A percentile compares a stretch with the other conserved stretches of the same genome.
phyloP scores from a whole-genome alignment of 768 basidiomycete genomes.

The Tremella yokohamensis region DNA sequence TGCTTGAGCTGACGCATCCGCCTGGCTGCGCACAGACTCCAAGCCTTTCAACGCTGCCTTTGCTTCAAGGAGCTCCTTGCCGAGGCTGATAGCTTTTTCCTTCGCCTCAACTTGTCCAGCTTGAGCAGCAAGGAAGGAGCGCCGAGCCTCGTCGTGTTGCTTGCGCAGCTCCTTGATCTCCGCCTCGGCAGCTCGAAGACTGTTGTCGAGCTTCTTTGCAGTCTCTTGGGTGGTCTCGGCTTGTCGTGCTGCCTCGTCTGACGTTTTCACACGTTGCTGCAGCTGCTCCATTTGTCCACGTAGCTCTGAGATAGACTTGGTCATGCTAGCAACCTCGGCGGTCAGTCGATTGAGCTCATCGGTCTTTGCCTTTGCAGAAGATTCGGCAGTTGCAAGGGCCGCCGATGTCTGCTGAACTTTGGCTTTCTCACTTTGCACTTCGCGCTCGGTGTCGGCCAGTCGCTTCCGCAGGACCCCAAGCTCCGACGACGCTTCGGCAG shows the following conservation, averaged over 20 bases:
- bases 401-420: not conserved
- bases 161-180: no score
- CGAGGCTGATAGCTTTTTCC: conserved; percentile 5
- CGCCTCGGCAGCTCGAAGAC: no score
- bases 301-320: not conserved
- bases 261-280: not conserved
- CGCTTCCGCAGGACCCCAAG: no score
- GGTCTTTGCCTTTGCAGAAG: not conserved
- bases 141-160: not conserved
- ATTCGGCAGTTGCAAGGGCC: not conserved
- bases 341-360: not conserved
- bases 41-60: not conserved
- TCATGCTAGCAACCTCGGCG: not conserved
- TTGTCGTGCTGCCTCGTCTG: not conserved
- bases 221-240: not conserved
- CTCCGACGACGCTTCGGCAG: no score
- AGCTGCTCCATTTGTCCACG: not conserved
- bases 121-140: not conserved
- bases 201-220: not conserved
- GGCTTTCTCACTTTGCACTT: no score
- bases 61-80: conserved; percentile 4
- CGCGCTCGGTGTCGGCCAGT: no score
- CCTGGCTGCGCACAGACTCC: not conserved
- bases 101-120: not conserved
- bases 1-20: not conserved